Evolutionary conservation across 192 early-diverging fungal genomes (phyloP), one percentile per base, ranked within the genome.

Genomic region (Umbelopsis sp.): DNA sequence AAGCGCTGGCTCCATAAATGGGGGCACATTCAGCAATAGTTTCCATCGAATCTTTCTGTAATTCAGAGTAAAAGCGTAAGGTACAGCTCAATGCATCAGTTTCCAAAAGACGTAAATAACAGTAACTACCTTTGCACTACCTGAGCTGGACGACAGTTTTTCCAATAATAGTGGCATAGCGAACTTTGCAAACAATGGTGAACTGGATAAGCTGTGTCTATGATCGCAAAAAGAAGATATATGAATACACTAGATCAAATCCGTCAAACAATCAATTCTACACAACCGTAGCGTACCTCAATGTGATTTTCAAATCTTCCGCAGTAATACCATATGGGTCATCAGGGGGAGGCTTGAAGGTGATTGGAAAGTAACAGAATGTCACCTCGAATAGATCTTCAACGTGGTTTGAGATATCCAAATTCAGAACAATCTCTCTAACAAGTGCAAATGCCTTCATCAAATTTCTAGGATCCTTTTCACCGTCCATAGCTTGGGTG

Each of bases 321-420:
- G 97, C 84, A 26, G 98, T 94, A 45, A 99, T 96, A 21, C 94
- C 94, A 59, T 95, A 93, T 12, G 94, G 89, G 85, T 99, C 97
- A 77, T 95, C 93, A 14, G 95, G 94, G 0, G 96, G 92, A 20
- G 96, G 91, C 82, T 93, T 93, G 78, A 99, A 99, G 6, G 97
- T 98, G 76, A 99, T 98, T 6, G 98, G 98, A 72, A 99, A 99
- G 83, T 99, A 99, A 83, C 97, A 99, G 69, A 98, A 99, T 45
- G 96, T 88, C 26, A 98, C 90, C 73, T 98, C 96, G 78, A 98
- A 99, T 47, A 99, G 74, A 73, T 96, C 95, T 85, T 97, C 95
- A 0, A 91, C 86, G 73, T 94, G 85, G 17, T 87, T 77, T 21
- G 88, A 83, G 49, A 94, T 91, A 72, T 98, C 93, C 56, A 97